Conservation (phyloP, 2,329 filamentous ascomycete genomes). For the Pyrenochaeta sp. region DNA sequence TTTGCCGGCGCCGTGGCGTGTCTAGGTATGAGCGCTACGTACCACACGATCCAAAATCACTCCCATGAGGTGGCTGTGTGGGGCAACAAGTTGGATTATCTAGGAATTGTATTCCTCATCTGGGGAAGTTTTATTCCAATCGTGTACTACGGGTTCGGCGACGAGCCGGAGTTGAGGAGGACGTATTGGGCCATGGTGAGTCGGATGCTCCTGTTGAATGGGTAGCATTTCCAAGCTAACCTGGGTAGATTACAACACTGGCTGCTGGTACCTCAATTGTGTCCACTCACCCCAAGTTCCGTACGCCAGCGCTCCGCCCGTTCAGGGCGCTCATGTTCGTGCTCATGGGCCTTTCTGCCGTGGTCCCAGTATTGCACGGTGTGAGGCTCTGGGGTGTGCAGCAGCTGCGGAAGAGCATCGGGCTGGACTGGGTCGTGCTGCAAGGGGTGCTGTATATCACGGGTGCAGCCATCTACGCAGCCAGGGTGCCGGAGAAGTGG, state of each 20-base stretch:
- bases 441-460: slow-evolving; percentile 86
- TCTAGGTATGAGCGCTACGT: slow-evolving; percentile 68
- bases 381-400: slow-evolving; percentile 71
- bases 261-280: slow-evolving; percentile 79
- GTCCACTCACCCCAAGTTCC: slow-evolving; percentile 82
- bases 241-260: slow-evolving; percentile 74
- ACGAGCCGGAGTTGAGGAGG: slow-evolving; percentile 69
- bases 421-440: slow-evolving; percentile 79
- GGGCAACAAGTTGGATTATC: slow-evolving; percentile 94
- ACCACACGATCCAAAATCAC: slow-evolving; percentile 86
- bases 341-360: slow-evolving; percentile 81
- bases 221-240: neutral
- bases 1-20: slow-evolving; percentile 54
- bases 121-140: slow-evolving; percentile 91
- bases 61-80: slow-evolving; percentile 78
- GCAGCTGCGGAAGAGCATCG: slow-evolving; percentile 75
- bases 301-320: slow-evolving; percentile 82
- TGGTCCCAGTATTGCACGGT: slow-evolving; percentile 85
- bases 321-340: slow-evolving; percentile 92
- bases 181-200: slow-evolving; percentile 78
- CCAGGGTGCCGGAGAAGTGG: slow-evolving; percentile 82
- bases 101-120: slow-evolving; percentile 91
- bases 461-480: slow-evolving; percentile 86
- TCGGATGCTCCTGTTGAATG: neutral
- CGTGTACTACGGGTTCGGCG: slow-evolving; percentile 68